phyloP scores from a whole-genome alignment of 164 flowering plant species.

The Liquidambar formosana region DNA sequence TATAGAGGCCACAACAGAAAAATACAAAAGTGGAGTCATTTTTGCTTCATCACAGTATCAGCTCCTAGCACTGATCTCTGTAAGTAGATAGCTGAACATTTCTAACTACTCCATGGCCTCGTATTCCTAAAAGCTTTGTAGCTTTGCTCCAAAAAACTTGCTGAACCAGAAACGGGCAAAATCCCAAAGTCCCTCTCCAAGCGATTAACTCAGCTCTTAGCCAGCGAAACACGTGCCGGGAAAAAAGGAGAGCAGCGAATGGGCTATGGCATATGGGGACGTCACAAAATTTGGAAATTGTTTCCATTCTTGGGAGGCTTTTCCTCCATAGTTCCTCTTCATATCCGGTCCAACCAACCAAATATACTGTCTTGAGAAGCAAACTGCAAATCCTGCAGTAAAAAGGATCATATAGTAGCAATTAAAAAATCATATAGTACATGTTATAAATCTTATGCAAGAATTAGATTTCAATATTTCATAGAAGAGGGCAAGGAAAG shows the following conservation, averaged over 20 bases:
- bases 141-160: not conserved
- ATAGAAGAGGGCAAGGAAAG: not conserved
- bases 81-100: no score
- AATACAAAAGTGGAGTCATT: not conserved
- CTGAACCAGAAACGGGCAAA: not conserved
- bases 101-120: not conserved
- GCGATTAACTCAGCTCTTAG: no score
- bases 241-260: not conserved
- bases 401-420: not conserved
- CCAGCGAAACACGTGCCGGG: not conserved
- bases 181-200: not conserved
- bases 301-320: not conserved
- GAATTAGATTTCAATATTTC: not conserved
- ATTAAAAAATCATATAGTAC: not conserved
- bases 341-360: slow-evolving; percentile 52
- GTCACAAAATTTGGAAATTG: slow-evolving; percentile 10
- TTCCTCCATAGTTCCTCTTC: slow-evolving; percentile 15
- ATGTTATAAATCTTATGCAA: not conserved
- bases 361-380: slow-evolving; percentile 65
- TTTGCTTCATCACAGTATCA: slow-evolving; percentile 15
- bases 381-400: slow-evolving; percentile 66
- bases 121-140: not conserved
- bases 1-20: not conserved
- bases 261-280: not conserved
- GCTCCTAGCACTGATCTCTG: not conserved